phyloP scores from a whole-genome alignment of 31 red algal genomes.

The Asparagopsis taxiformis region DNA sequence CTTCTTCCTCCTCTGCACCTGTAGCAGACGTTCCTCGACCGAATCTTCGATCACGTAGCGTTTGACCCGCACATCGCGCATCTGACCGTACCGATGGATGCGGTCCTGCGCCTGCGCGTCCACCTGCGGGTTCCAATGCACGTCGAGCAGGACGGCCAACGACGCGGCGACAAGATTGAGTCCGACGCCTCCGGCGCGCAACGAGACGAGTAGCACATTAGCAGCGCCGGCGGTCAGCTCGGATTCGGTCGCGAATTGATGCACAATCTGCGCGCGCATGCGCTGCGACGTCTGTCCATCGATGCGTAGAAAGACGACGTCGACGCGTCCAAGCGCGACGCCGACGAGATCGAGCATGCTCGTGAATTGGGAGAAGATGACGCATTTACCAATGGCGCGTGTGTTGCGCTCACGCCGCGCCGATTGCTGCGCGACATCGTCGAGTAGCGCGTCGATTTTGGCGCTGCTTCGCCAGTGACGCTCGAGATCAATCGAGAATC shows the following conservation, averaged over 20 bases:
- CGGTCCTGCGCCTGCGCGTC: conserved; percentile 98
- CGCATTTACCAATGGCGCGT: conserved; percentile 59
- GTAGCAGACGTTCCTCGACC: conserved; percentile 85
- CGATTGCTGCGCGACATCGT: conserved; percentile 29
- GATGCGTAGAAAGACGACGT: conserved; percentile 56
- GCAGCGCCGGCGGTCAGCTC: conserved; percentile 16
- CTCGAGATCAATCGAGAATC: conserved; percentile 68
- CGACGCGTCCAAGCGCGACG: conserved; percentile 45
- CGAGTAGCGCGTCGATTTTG: conserved; percentile 62
- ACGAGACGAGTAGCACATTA: conserved; percentile 80
- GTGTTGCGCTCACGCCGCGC: conserved; percentile 5
- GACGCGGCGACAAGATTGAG: conserved; percentile 87
- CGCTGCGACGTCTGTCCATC: conserved; percentile 68
- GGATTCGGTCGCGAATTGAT: conserved; percentile 50
- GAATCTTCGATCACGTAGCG: conserved; percentile 75
- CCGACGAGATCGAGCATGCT: conserved; percentile 80
- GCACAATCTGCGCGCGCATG: conserved; percentile 47
- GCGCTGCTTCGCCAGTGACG: conserved; percentile 59
- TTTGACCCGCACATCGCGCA: conserved; percentile 70
- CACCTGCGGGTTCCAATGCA: conserved; percentile 96
- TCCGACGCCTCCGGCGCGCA: conserved; percentile 87
- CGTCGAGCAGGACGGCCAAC: conserved; percentile 81
- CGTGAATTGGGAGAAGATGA: conserved; percentile 87
- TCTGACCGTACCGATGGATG: conserved; percentile 89
- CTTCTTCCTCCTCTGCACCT: conserved; percentile 81